phyloP scores from a whole-genome alignment of 2,329 filamentous ascomycete genomes.

The Claviceps sp. region DNA sequence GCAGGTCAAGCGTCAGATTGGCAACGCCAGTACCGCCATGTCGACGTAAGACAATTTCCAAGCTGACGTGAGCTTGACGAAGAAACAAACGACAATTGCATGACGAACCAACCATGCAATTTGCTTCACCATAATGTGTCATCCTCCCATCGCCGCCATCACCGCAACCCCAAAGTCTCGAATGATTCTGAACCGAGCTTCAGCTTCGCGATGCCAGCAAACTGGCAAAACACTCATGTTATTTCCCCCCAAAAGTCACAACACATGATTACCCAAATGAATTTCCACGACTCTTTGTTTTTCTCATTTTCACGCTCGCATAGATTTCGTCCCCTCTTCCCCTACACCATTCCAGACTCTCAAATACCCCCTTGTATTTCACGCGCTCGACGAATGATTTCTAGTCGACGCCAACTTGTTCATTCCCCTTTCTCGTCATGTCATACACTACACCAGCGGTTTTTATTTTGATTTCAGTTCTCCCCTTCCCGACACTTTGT shows the following conservation, averaged over 20 bases:
- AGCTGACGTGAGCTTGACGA: conserved; percentile 6
- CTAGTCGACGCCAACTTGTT: neutral
- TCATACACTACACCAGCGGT: conserved; percentile 1
- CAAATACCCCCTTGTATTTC: conserved; percentile 19
- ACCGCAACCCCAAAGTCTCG: neutral
- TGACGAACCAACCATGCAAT: conserved; percentile 3
- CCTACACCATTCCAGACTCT: conserved; percentile 24
- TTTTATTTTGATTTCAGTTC: neutral
- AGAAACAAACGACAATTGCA: neutral
- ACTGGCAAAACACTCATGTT: conserved; percentile 4
- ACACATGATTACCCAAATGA: conserved; percentile 20
- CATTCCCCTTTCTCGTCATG: neutral
- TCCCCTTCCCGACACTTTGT: neutral
- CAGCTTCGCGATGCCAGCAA: neutral
- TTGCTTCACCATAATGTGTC: neutral
- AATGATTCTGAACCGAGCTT: neutral
- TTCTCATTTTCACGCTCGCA: conserved; percentile 21
- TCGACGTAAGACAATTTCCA: conserved; percentile 28
- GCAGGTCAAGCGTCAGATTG: conserved; percentile 84
- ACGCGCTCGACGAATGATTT: neutral
- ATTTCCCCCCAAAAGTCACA: conserved; percentile 1
- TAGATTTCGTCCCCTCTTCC: conserved; percentile 17
- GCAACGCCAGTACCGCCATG: conserved; percentile 38
- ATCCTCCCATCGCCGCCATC: neutral
- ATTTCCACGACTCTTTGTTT: conserved; percentile 20